A percentile compares a stretch with the other conserved stretches of the same genome.
Conservation (phyloP, 2,329 filamentous ascomycete genomes). For the Sporothrix curviconia region DNA sequence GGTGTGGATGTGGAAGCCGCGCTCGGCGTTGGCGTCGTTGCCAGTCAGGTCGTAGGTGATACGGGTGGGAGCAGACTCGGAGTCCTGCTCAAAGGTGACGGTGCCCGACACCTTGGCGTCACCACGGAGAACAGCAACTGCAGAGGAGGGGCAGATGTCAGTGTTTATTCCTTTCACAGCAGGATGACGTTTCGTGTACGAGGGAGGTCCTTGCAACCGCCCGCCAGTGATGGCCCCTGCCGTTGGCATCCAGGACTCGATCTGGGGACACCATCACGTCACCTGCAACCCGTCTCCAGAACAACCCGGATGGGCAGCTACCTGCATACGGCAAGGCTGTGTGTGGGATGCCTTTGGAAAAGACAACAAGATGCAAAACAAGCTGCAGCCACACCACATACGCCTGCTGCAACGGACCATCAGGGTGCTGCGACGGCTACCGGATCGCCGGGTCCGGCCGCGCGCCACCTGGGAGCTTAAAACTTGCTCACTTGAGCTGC, state of each 20-base stretch:
- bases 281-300: background rate
- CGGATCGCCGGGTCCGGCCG: slow-evolving; percentile 13
- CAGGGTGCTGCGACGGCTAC: slow-evolving; percentile 33
- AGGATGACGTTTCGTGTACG: too few species aligned
- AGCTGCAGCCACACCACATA: background rate
- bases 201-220: too few species aligned
- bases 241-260: slow-evolving; percentile 17
- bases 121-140: slow-evolving; percentile 95
- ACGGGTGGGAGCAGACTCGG: slow-evolving; percentile 74
- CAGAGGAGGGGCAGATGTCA: slow-evolving; percentile 10
- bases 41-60: slow-evolving; percentile 89
- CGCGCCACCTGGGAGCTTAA: slow-evolving; percentile 9
- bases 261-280: background rate
- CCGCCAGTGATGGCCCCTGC: too few species aligned
- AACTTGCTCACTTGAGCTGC: slow-evolving; percentile 16
- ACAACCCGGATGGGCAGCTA: slow-evolving; percentile 2
- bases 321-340: slow-evolving; percentile 3
- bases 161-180: background rate
- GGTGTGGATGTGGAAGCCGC: slow-evolving; percentile 97
- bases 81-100: slow-evolving; percentile 88
- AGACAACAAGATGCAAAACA: background rate
- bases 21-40: slow-evolving; percentile 90
- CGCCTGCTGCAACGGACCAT: slow-evolving; percentile 27
- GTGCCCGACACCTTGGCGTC: slow-evolving; percentile 93
- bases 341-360: background rate